Evolutionary conservation across 2,329 filamentous ascomycete genomes (phyloP).

Genomic region (Alternaria sp.): DNA sequence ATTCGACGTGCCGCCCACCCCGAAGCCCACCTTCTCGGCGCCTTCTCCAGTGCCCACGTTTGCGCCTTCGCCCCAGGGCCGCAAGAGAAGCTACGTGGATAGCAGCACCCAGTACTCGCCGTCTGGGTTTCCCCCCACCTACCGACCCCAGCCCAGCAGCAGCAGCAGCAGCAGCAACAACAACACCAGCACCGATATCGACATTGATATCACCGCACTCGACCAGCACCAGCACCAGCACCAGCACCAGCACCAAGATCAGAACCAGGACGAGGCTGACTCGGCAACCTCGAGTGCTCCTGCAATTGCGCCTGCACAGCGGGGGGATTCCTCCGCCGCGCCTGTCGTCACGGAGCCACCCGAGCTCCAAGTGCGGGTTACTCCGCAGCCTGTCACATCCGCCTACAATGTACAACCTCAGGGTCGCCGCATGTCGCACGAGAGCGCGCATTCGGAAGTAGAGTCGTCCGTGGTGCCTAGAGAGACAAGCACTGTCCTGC

Average conservation of each 20-base stretch:
- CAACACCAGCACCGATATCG: conserved; percentile 4
- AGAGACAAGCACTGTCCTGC: conserved; percentile 28
- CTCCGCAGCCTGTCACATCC: conserved; percentile 41
- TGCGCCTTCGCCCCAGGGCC: conserved; percentile 37
- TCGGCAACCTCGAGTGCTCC: conserved; percentile 21
- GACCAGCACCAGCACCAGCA: neutral
- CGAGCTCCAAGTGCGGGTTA: conserved; percentile 48
- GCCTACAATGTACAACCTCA: conserved; percentile 30
- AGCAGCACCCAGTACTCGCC: conserved; percentile 65
- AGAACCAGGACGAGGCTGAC: conserved; percentile 16
- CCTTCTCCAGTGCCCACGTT: conserved; percentile 38
- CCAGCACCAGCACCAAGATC: neutral
- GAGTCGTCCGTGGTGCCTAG: conserved; percentile 26
- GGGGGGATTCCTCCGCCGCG: conserved; percentile 46
- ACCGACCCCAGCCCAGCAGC: conserved; percentile 31
- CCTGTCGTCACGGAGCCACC: conserved; percentile 46
- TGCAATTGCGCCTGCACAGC: conserved; percentile 34
- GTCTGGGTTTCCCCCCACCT: conserved; percentile 57
- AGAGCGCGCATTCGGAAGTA: conserved; percentile 22
- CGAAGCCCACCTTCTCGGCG: conserved; percentile 30
- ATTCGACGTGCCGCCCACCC: conserved; percentile 38
- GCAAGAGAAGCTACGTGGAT: conserved; percentile 56
- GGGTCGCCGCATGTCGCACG: conserved; percentile 21
- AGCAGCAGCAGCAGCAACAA: neutral
- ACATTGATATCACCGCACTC: neutral